A percentile compares a stretch with the other conserved stretches of the same genome.
These are phyloP conservation scores for Backusella liffmaniae DNA, from an alignment of 192 early-diverging fungal species.

Conservation along the genomic window DNA sequence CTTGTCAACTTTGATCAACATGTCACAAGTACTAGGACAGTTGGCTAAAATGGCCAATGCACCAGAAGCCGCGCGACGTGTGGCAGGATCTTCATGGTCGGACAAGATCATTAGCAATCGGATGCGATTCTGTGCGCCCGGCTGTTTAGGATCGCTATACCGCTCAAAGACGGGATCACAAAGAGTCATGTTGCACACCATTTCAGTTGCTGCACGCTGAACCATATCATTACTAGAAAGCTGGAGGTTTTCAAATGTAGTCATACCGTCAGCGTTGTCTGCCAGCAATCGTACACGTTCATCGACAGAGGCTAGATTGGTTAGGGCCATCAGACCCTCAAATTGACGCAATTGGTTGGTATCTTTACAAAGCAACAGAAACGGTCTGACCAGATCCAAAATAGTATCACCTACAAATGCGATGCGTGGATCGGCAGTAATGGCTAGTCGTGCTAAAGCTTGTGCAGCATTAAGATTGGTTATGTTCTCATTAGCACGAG, in stretches of 20 bases:
- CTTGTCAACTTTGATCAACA: conserved; percentile 55
- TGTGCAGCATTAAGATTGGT: conserved; percentile 72
- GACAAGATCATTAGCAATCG: conserved; percentile 83
- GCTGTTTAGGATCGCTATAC: conserved; percentile 56
- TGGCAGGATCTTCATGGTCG: conserved; percentile 84
- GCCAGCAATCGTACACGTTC: conserved; percentile 65
- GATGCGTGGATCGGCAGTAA: conserved; percentile 84
- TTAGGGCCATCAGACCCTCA: conserved; percentile 90
- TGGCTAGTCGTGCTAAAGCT: conserved; percentile 90
- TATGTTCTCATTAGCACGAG: conserved; percentile 65
- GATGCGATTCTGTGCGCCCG: conserved; percentile 52
- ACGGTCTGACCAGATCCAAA: conserved; percentile 70
- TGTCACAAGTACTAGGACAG: conserved; percentile 49
- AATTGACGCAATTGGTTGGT: conserved; percentile 70
- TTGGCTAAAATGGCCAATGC: conserved; percentile 80
- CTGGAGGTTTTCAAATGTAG: conserved; percentile 73
- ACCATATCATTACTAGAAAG: conserved; percentile 81
- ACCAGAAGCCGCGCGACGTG: conserved; percentile 82
- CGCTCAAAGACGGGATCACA: conserved; percentile 74
- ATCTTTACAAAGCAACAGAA: conserved; percentile 59
- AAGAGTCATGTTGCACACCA: conserved; percentile 92
- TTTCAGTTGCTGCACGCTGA: conserved; percentile 85
- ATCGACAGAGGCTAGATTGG: conserved; percentile 81
- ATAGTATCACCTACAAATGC: conserved; percentile 75
- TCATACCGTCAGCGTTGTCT: conserved; percentile 58